Conservation (phyloP, 2,329 filamentous ascomycete genomes). For the Cylindrodendrum hubeiense region DNA sequence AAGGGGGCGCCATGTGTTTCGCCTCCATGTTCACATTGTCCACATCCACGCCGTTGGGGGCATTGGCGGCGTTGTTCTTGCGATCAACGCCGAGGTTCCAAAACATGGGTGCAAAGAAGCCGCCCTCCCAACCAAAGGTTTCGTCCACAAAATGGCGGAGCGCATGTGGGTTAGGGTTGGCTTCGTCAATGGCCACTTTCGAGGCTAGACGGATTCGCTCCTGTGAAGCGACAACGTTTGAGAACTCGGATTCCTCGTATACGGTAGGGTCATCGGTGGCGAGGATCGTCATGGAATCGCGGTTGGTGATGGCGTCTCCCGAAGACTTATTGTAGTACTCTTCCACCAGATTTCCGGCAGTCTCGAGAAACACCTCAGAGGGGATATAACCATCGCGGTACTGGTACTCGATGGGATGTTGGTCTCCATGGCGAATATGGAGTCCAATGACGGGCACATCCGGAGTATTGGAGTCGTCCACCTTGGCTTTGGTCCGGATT, state of each 20-base stretch:
- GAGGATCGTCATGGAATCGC: slow-evolving; percentile 68
- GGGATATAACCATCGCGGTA: slow-evolving; percentile 85
- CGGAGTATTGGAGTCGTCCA: slow-evolving; percentile 56
- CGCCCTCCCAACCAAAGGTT: slow-evolving; percentile 87
- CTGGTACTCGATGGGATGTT: slow-evolving; percentile 81
- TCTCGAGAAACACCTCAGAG: slow-evolving; percentile 73
- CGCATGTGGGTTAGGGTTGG: slow-evolving; percentile 57
- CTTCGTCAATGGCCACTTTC: slow-evolving; percentile 62
- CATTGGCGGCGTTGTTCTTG: slow-evolving; percentile 54
- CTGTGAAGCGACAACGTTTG: slow-evolving; percentile 72
- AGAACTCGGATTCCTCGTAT: slow-evolving; percentile 74
- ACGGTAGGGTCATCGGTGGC: slow-evolving; percentile 87
- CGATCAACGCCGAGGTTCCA: slow-evolving; percentile 75
- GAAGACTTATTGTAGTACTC: slow-evolving; percentile 58
- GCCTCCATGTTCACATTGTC: slow-evolving; percentile 42
- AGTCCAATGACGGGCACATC: slow-evolving; percentile 68
- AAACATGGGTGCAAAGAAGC: slow-evolving; percentile 86
- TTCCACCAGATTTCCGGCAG: slow-evolving; percentile 68
- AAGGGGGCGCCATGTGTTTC: slow-evolving; percentile 49
- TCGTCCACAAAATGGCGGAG: slow-evolving; percentile 80
- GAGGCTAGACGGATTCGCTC: slow-evolving; percentile 81
- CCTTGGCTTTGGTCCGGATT: slow-evolving; percentile 62
- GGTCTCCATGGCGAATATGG: slow-evolving; percentile 85
- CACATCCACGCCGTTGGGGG: slow-evolving; percentile 43
- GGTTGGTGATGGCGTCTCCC: slow-evolving; percentile 52